phyloP scores from a whole-genome alignment of 441 rosid genomes.

The Corymbia calophylla region DNA sequence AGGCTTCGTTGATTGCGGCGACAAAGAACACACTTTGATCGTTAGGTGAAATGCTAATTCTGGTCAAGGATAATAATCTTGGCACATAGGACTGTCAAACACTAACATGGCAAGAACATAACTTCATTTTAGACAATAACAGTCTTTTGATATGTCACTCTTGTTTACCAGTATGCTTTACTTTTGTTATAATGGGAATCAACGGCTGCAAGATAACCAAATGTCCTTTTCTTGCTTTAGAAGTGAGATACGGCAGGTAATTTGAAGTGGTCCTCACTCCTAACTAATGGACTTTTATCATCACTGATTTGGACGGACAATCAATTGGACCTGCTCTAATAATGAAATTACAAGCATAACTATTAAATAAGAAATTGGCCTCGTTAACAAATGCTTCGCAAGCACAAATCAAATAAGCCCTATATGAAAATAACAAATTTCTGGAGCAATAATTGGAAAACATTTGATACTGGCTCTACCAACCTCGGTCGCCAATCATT shows the following conservation, averaged over 20 bases:
- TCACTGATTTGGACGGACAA: neutral
- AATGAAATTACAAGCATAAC: neutral
- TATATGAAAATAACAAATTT: neutral
- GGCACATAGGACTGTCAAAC: neutral
- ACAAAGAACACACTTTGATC: neutral
- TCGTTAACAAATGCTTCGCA: neutral
- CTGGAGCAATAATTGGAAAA: neutral
- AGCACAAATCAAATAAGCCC: neutral
- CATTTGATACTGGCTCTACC: neutral
- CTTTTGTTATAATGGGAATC: neutral
- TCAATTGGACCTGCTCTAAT: neutral
- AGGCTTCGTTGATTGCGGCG: neutral
- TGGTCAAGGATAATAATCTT: neutral
- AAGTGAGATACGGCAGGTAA: neutral
- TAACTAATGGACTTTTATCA: neutral
- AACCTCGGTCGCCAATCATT: neutral
- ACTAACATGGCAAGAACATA: neutral
- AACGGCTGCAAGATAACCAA: neutral
- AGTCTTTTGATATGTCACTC: neutral
- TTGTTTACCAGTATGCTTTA: neutral
- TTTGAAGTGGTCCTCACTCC: neutral
- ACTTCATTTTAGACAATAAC: neutral
- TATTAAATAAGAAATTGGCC: neutral
- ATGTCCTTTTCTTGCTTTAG: neutral
- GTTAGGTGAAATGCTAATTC: neutral